These are phyloP conservation scores for Apium graveolens DNA, from an alignment of 129 eudicot species.

Conservation along the genomic window DNA sequence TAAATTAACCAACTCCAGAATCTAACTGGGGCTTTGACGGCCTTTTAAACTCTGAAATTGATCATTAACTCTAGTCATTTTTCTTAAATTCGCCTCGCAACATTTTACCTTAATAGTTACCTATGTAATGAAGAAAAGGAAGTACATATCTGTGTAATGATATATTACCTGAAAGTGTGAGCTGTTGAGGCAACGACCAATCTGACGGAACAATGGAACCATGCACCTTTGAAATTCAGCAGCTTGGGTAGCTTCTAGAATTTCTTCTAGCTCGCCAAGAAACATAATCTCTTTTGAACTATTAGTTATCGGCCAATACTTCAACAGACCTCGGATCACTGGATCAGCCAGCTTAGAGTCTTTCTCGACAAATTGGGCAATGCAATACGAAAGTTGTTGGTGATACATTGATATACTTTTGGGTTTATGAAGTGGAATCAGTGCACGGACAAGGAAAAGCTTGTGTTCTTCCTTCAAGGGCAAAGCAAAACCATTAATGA, in stretches of 20 bases:
- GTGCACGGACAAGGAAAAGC: conserved; percentile 42
- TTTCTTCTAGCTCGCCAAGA: conserved; percentile 66
- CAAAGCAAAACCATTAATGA: conserved; percentile 50
- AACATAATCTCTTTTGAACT: conserved; percentile 53
- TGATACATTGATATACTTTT: conserved; percentile 45
- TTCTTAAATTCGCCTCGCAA: not conserved
- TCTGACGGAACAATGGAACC: conserved; percentile 55
- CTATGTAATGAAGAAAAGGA: too few species aligned
- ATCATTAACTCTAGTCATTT: not conserved
- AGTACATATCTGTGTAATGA: not conserved
- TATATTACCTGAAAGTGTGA: conserved; percentile 64
- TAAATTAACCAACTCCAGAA: not conserved
- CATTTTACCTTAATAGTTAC: too few species aligned
- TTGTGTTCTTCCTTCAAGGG: conserved; percentile 57
- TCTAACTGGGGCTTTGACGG: not conserved
- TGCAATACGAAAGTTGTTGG: conserved; percentile 61
- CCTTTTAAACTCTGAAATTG: not conserved
- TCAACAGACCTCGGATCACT: conserved; percentile 52
- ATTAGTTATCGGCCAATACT: conserved; percentile 67
- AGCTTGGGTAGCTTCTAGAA: conserved; percentile 53
- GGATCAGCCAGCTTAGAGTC: conserved; percentile 50
- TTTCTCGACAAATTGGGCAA: conserved; percentile 64
- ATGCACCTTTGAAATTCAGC: conserved; percentile 55
- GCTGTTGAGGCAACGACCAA: conserved; percentile 58
- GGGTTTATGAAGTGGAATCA: conserved; percentile 73